Evolutionary conservation across 306 rosid genomes (phyloP), one percentile per base, ranked within the genome.

Genomic region (Cercis canadensis): DNA sequence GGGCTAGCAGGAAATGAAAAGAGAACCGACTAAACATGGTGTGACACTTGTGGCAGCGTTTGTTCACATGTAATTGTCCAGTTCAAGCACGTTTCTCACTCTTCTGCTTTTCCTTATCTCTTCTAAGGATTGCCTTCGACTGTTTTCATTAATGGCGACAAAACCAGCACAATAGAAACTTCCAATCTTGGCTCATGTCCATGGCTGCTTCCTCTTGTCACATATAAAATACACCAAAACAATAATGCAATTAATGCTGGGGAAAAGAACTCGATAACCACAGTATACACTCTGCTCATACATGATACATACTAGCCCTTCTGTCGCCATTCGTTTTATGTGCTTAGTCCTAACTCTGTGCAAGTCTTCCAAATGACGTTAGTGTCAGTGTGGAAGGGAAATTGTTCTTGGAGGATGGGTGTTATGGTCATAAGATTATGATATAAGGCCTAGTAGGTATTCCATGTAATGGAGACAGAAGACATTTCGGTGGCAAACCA

Each of bases 141-240:
- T 32, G 45, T 60, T 49, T 72, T 66, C 51, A 62, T 67, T 69
- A 77, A 16, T 54, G 77, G 62, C 75, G 43, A 47, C 55, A 78
- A 82, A 82, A 82, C 89, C 85, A 81, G 66, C 16, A 79, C 76
- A 84, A 73, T 75, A 75, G 80, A 5, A 65, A 72, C 70, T 66
- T 74, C 78, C 58, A 60, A n/a, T 37, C 29, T 68, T 77, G 88
- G 81, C 89, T 90, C 85, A 86, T 73, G 44, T 63, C 61, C 59
- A 57, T 83, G 87, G 88, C 89, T 73, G 49, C 65, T 78, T 83
- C 79, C 81, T 72, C 69, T 83, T 86, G 98, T 89, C 86, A 67
- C 85, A 84, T 64, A 4, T 37, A 53, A 49, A 58, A 54, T 41
- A 31, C 63, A 68, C 64, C 6, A 46, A 74, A 56, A 36, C 75